Base-by-base conservation (phyloP, 176 grass and related monocot species). In the Phoenix dactylifera region DNA sequence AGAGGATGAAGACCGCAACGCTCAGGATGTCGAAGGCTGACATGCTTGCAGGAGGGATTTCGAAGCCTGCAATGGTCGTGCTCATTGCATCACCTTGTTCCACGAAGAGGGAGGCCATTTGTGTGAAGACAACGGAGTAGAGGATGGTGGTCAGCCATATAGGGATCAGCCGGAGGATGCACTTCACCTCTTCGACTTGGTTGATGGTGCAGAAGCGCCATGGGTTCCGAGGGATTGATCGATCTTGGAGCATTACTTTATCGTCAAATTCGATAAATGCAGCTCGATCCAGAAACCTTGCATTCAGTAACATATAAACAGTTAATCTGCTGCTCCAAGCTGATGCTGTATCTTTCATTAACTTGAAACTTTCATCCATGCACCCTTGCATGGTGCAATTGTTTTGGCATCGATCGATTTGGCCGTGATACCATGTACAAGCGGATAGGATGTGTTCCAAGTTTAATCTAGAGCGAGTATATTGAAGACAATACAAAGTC, bases 121-220 rank as follows among this genome's bases (percentile, higher is more conserved):
- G 92, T 1, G 92, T 97, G 83, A 97, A 97, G 1, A 97, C 81
- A 16, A 97, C 92, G 28, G 92, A 97, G 77, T 97, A 97, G 62
- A 86, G 77, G 87, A 97, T 97, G 78, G 92, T 97, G 75, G 81
- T 88, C 62, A 97, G 78, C 92, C 92, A 91, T 59, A 97, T 85
- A 55, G 87, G 92, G 35, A 97, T 80, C 7, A 97, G 77, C 35
- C 86, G 74, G 14, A 97, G 83, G 66, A 88, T 83, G 68, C 68
- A 82, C 57, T 97, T 96, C 16, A 96, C 80, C 76, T 96, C 83
- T 80, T 90, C 92, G 57, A 96, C 91, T 74, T 96, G 91, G 66
- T 83, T 85, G 35, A 96, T 78, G 3, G 91, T 87, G 80, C 91
- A 96, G 23, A 87, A 66, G 57, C 51, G 76, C 92, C 87, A 91